phyloP scores from a whole-genome alignment of 768 basidiomycete genomes.

The Termitomyces bulborhizus region DNA sequence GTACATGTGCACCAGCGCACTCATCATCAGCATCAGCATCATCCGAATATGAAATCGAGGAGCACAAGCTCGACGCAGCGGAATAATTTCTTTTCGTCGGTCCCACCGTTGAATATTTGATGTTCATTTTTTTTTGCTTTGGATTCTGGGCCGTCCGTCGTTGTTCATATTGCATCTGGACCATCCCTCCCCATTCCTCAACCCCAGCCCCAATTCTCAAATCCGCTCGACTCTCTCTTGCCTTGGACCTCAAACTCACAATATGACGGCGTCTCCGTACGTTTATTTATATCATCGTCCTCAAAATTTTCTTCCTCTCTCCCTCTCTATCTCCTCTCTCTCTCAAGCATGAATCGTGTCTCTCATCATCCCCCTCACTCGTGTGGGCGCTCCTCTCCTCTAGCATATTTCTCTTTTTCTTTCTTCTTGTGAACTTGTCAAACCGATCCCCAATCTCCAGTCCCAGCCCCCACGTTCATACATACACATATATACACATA shows the following conservation, averaged over 20 bases:
- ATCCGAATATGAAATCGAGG: slow-evolving; percentile 21
- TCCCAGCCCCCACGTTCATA: too few relatives aligned
- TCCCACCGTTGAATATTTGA: slow-evolving; percentile 18
- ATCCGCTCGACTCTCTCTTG: too few relatives aligned
- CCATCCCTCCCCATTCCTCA: background rate
- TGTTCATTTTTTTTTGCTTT: too few relatives aligned
- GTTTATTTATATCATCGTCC: background rate
- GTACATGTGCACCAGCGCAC: slow-evolving; percentile 38
- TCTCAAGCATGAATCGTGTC: background rate
- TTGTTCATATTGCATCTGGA: too few relatives aligned
- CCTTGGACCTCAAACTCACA: background rate
- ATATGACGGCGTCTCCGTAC: background rate
- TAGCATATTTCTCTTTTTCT: background rate
- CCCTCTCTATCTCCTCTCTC: background rate
- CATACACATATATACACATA: too few relatives aligned
- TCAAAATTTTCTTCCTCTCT: background rate
- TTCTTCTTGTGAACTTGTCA: background rate
- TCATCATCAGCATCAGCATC: slow-evolving; percentile 30
- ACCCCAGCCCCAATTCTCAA: background rate
- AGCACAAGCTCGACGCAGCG: slow-evolving; percentile 17
- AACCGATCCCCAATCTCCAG: too few relatives aligned
- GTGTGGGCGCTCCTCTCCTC: too few relatives aligned
- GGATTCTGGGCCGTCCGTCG: too few relatives aligned
- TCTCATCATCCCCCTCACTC: background rate
- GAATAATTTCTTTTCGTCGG: slow-evolving; percentile 13